Percentiles rank a stretch among this genome's conserved stretches.
These are phyloP conservation scores for Imleria badia DNA, from an alignment of 768 basidiomycete genomes.

Conservation along the genomic window DNA sequence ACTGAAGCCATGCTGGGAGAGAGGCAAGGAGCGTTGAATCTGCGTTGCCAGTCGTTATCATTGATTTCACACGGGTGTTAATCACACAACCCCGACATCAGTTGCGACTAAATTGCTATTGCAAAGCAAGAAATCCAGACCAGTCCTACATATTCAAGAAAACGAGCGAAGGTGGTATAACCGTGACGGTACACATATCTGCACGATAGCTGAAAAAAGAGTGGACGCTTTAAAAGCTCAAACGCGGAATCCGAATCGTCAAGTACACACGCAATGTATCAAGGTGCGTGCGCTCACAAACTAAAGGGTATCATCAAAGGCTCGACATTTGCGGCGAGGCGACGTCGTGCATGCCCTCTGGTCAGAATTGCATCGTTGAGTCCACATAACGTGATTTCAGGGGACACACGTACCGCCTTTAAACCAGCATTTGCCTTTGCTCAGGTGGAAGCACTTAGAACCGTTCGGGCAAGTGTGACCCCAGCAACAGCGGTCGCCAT, in stretches of 20 bases:
- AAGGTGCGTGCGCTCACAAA: background rate
- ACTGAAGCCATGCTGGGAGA: conserved; percentile 52
- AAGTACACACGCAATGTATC: conserved; percentile 3
- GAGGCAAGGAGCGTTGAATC: conserved; percentile 15
- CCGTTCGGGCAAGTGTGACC: conserved; percentile 82
- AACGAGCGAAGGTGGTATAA: conserved; percentile 31
- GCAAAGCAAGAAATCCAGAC: conserved; percentile 25
- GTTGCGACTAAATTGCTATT: conserved; percentile 25
- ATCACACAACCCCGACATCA: conserved; percentile 17
- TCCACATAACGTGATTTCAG: background rate
- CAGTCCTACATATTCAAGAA: conserved; percentile 28
- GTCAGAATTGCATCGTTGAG: conserved; percentile 1
- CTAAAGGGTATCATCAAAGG: conserved; percentile 26
- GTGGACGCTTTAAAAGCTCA: conserved; percentile 26
- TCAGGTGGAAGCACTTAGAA: conserved; percentile 62
- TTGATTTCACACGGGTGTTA: conserved; percentile 65
- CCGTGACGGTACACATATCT: conserved; percentile 22
- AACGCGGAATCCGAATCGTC: conserved; percentile 10
- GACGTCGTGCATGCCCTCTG: conserved; percentile 44
- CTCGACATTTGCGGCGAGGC: conserved; percentile 14
- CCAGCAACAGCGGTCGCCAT: conserved; percentile 77
- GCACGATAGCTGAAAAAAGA: conserved; percentile 20
- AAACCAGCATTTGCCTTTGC: conserved; percentile 87
- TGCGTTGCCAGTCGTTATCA: conserved; percentile 26
- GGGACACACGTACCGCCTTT: conserved; percentile 54